Base-by-base conservation (phyloP, 805 yeast genomes). In the Kurtzmaniella fragi region DNA sequence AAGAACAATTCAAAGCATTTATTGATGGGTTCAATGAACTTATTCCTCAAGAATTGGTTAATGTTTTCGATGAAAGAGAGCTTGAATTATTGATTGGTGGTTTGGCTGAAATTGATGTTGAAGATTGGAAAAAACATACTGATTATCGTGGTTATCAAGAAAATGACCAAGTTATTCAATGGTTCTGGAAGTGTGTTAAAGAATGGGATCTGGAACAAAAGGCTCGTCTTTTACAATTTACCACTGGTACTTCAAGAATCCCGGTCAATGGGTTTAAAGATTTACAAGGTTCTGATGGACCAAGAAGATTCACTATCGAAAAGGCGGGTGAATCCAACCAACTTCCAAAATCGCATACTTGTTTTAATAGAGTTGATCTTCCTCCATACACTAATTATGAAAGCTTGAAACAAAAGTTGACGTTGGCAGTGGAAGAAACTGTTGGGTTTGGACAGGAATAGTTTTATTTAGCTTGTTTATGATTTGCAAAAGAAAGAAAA, bases 261-360 rank as follows among this genome's bases (percentile, higher is more conserved):
- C 99, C 99, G 6, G 99, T 93, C 47, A 93, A 91, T 64, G 99
- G 99, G 31, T 93, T 93, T 75, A 93, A 93, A 64, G 99, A 93
- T 65, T 74, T 93, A 53, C 99, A 93, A 68, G 99, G 99, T 49
- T 85, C 95, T 17, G 99, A 93, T 67, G 99, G 99, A 42, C 99
- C 99, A 39, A 85, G 99, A 75, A 80, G 98, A 60, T 93, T 93
- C 64, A 93, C 99, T 5, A 91, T 93, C 61, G 99, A 93, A 63
- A 90, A 90, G 63, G 98, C 98, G 8, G 99, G 99, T 42, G 98
- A 91, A 61, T 57, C 84, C 27, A 82, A 80, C 55, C 96, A 90
- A 67, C 69, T 93, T 54, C 99, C 99, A 33, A 93, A 93, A 64
- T 87, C 96, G 8, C 99, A 93, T 61, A 93, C 99, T 2, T 91